A percentile compares a stretch with the other conserved stretches of the same genome.
phyloP scores from a whole-genome alignment of 192 early-diverging fungal species.

The Coemansia sp. region DNA sequence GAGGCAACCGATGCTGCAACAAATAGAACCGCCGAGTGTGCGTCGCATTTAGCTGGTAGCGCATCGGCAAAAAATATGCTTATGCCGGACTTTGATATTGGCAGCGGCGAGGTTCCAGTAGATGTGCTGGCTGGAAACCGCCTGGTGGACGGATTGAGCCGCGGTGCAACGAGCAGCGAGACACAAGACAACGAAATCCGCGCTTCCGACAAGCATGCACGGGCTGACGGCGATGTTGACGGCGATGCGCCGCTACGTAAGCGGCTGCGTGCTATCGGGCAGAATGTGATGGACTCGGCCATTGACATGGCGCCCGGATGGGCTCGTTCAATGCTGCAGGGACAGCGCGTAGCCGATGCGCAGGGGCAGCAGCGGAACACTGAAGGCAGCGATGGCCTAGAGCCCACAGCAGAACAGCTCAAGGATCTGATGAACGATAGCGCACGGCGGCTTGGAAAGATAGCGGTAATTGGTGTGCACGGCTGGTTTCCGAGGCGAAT shows the following conservation, averaged over 20 bases:
- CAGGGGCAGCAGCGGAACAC: slow-evolving; percentile 20
- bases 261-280: slow-evolving; percentile 26
- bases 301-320: slow-evolving; percentile 42
- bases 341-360: slow-evolving; percentile 19
- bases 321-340: slow-evolving; percentile 31
- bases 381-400: not conserved
- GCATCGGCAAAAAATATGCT: slow-evolving; percentile 17
- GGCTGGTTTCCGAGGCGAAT: slow-evolving; percentile 85
- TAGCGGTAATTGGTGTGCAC: slow-evolving; percentile 85
- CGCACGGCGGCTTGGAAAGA: slow-evolving; percentile 35
- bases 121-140: not conserved
- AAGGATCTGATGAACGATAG: slow-evolving; percentile 24
- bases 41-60: not conserved
- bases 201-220: not conserved
- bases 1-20: not conserved
- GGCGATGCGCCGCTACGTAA: slow-evolving; percentile 16
- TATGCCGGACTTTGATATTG: slow-evolving; percentile 32
- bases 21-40: not conserved
- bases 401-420: slow-evolving; percentile 10
- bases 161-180: not conserved
- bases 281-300: slow-evolving; percentile 15
- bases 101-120: not conserved
- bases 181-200: not conserved
- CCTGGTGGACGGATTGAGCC: not conserved
- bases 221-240: not conserved